A percentile compares a stretch with the other conserved stretches of the same genome.
Evolutionary conservation across 495 filamentous ascomycete species (phyloP).

Genomic region (Hypoxylon fragiforme): DNA sequence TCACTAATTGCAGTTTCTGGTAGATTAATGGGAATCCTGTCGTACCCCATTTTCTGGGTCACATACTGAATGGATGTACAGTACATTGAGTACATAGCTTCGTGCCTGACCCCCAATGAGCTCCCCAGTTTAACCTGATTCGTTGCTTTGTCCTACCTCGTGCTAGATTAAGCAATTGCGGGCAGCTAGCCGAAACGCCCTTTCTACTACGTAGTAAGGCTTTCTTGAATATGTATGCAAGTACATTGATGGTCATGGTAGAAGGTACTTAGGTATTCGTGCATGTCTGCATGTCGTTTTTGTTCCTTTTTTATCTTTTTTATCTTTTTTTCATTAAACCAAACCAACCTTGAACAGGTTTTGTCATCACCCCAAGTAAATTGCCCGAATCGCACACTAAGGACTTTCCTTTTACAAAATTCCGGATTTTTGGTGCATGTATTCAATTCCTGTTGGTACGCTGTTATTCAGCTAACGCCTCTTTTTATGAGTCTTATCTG

Average conservation of each 20-base stretch:
- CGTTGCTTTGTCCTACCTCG: conserved; percentile 35
- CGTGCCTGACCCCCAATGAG: not conserved
- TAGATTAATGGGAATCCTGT: not conserved
- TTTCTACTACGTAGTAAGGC: too few species aligned
- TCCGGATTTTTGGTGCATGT: conserved; percentile 17
- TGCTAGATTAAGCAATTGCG: conserved; percentile 34
- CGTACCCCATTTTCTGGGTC: not conserved
- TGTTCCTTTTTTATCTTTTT: not conserved
- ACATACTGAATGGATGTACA: not conserved
- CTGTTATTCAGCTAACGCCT: too few species aligned
- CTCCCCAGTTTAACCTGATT: conserved; percentile 23
- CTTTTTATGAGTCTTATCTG: too few species aligned
- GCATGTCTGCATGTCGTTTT: not conserved
- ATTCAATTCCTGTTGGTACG: not conserved
- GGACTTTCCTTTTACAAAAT: conserved; percentile 15
- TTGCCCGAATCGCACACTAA: conserved; percentile 9
- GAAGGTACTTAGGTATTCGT: not conserved
- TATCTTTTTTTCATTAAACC: not conserved
- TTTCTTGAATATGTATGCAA: not conserved
- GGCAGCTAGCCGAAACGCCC: conserved; percentile 4
- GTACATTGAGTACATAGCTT: not conserved
- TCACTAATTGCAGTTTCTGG: not conserved
- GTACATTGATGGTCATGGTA: too few species aligned
- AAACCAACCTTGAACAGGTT: conserved; percentile 25
- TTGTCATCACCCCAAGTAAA: conserved; percentile 23